These are phyloP conservation scores for Theileria annulata DNA, from an alignment of 169 alveolate species.

Conservation along the genomic window DNA sequence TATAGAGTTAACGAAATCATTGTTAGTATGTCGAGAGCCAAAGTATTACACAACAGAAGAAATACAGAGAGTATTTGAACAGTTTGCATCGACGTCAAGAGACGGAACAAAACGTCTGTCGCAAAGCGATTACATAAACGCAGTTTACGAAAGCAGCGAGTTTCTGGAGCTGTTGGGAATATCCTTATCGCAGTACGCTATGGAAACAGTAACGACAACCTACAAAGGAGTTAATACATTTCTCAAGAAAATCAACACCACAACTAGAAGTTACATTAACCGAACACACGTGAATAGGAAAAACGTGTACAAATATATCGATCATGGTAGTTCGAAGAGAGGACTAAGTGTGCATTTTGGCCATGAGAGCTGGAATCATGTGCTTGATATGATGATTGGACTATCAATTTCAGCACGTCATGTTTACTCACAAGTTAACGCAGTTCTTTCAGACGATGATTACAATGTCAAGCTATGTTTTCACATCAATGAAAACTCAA, in stretches of 20 bases:
- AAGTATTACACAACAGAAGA: slow-evolving; percentile 11
- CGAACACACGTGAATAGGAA: slow-evolving; percentile 24
- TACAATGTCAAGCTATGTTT: slow-evolving; percentile 32
- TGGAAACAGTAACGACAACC: slow-evolving; percentile 32
- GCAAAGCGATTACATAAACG: slow-evolving; percentile 44
- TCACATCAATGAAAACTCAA: slow-evolving; percentile 19
- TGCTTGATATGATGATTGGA: slow-evolving; percentile 89
- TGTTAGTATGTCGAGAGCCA: slow-evolving; percentile 20
- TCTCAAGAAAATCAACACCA: neutral
- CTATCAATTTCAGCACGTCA: slow-evolving; percentile 79
- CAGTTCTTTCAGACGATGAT: slow-evolving; percentile 16
- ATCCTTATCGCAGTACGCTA: slow-evolving; percentile 31
- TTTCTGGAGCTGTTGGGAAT: slow-evolving; percentile 59
- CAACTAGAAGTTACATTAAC: slow-evolving; percentile 23
- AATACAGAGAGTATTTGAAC: slow-evolving; percentile 21
- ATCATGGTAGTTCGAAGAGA: slow-evolving; percentile 7
- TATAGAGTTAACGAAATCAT: slow-evolving; percentile 29
- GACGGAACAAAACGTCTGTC: slow-evolving; percentile 52
- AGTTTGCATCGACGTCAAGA: slow-evolving; percentile 20
- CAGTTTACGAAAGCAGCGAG: slow-evolving; percentile 41
- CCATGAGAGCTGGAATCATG: slow-evolving; percentile 89
- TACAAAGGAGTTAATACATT: slow-evolving; percentile 12
- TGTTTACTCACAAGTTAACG: slow-evolving; percentile 21
- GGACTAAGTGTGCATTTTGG: slow-evolving; percentile 85
- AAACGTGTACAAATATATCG: slow-evolving; percentile 7